Percentiles rank a stretch among this genome's conserved stretches.
These are phyloP conservation scores for Amanita subjunquillea DNA, from an alignment of 768 basidiomycete species.

Conservation along the genomic window DNA sequence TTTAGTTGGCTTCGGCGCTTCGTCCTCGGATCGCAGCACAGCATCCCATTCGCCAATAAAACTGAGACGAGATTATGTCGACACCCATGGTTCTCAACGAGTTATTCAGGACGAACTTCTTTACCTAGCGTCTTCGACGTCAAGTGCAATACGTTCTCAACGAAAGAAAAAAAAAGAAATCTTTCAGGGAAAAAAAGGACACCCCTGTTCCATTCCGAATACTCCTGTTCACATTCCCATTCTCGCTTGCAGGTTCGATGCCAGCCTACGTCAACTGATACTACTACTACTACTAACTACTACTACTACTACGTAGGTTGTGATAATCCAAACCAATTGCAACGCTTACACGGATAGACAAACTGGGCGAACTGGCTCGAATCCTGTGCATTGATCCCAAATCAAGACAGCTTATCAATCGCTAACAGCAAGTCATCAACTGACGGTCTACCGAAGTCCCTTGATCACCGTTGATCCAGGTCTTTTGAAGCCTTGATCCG, in stretches of 20 bases:
- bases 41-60: no score
- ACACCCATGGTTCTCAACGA: neutral
- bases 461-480: constrained; percentile 5
- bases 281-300: no score
- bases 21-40: neutral
- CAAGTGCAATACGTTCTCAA: neutral
- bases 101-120: neutral
- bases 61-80: no score
- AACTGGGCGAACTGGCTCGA: neutral
- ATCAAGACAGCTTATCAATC: neutral
- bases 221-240: no score
- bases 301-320: no score
- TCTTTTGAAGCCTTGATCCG: constrained; percentile 1
- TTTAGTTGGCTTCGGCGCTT: neutral
- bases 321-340: neutral
- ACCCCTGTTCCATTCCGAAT: no score
- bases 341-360: neutral
- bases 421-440: neutral
- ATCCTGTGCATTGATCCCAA: neutral
- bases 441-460: neutral
- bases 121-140: neutral
- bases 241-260: no score
- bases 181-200: no score
- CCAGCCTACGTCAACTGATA: no score
- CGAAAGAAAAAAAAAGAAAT: no score